Evolutionary conservation across 768 basidiomycete genomes (phyloP).

Genomic region (Dacryopinax spathularia): DNA sequence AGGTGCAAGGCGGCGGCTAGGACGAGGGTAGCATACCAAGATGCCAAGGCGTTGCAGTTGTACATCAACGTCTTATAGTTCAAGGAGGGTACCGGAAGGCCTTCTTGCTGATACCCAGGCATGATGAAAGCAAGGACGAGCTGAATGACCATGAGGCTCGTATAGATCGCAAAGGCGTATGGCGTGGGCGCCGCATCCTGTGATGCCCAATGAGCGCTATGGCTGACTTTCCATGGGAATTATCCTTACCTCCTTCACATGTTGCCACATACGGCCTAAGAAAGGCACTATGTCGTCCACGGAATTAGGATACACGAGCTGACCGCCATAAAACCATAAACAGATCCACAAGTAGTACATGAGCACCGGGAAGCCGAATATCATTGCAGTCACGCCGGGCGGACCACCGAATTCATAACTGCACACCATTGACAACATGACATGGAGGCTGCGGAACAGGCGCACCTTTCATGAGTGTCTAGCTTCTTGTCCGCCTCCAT

Average conservation of each 20-base stretch:
- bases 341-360: slow-evolving; percentile 99
- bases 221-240: slow-evolving; percentile 4
- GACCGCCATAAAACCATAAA: slow-evolving; percentile 88
- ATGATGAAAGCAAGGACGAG: slow-evolving; percentile 79
- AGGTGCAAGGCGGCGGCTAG: slow-evolving; percentile 64
- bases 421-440: slow-evolving; percentile 3
- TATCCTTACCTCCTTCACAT: slow-evolving; percentile 54
- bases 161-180: slow-evolving; percentile 84
- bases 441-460: slow-evolving; percentile 11
- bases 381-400: slow-evolving; percentile 78
- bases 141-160: slow-evolving; percentile 75
- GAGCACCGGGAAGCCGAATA: slow-evolving; percentile 81
- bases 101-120: slow-evolving; percentile 86
- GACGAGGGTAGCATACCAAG: slow-evolving; percentile 67
- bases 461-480: slow-evolving; percentile 52
- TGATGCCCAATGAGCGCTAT: not conserved
- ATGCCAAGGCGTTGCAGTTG: slow-evolving; percentile 88
- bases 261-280: slow-evolving; percentile 68
- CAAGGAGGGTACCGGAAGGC: slow-evolving; percentile 89
- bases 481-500: slow-evolving; percentile 57
- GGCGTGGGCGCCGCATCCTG: slow-evolving; percentile 84
- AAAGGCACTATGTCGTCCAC: slow-evolving; percentile 62
- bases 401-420: slow-evolving; percentile 98
- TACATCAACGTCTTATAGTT: slow-evolving; percentile 86
- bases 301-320: slow-evolving; percentile 53